Conservation (phyloP, 176 grass and related monocot genomes). For the Ensete glaucum region DNA sequence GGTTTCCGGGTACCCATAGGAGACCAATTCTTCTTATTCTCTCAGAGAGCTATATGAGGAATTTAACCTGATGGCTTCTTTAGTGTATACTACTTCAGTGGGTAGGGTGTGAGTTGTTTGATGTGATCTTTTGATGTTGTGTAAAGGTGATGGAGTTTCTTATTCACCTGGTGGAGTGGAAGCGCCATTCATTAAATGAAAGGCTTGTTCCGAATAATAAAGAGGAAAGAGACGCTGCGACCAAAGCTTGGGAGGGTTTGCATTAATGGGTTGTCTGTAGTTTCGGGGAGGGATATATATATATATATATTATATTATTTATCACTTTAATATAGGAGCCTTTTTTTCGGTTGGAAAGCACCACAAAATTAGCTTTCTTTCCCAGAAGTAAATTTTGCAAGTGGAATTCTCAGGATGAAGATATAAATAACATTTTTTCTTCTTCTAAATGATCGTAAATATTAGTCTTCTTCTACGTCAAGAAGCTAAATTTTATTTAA, state of each 20-base stretch:
- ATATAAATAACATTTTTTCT: background rate
- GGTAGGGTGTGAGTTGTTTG: conserved; percentile 6
- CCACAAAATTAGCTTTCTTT: too few relatives aligned
- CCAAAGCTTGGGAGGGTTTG: background rate
- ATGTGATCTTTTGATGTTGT: conserved; percentile 14
- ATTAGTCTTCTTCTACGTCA: too few relatives aligned
- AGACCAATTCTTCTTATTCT: conserved; percentile 73
- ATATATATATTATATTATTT: too few relatives aligned
- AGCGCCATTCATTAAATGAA: conserved; percentile 26
- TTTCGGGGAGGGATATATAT: too few relatives aligned
- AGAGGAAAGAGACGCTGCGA: background rate
- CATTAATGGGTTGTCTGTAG: too few relatives aligned
- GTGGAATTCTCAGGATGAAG: too few relatives aligned
- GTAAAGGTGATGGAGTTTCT: conserved; percentile 41
- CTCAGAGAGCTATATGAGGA: conserved; percentile 71
- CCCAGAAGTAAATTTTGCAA: too few relatives aligned
- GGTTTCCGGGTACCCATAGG: conserved; percentile 76
- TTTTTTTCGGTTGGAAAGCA: too few relatives aligned
- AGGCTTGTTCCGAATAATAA: conserved; percentile 10
- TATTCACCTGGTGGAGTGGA: conserved; percentile 38
- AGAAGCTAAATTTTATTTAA: too few relatives aligned
- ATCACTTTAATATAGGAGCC: too few relatives aligned
- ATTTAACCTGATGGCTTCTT: conserved; percentile 9
- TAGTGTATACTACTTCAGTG: background rate
- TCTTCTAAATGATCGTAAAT: too few relatives aligned